Conservation (phyloP, 1,284 basidiomycete species). For the Cryptococcus sp. region DNA sequence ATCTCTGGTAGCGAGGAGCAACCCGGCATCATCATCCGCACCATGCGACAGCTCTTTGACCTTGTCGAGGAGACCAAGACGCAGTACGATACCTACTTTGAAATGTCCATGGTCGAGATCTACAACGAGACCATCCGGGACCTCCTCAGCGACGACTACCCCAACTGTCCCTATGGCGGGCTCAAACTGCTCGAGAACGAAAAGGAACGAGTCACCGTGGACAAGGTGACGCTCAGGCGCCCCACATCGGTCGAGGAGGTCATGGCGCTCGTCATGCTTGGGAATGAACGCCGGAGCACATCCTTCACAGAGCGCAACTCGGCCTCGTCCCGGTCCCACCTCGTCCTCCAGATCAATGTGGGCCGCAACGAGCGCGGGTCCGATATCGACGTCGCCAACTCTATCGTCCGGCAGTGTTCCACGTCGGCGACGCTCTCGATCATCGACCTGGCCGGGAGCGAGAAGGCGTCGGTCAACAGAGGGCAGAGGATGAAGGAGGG, state of each 20-base stretch:
- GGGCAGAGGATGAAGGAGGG: slow-evolving; percentile 97
- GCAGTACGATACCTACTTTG: slow-evolving; percentile 76
- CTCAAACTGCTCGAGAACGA: slow-evolving; percentile 89
- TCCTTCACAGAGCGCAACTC: slow-evolving; percentile 91
- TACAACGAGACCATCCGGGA: slow-evolving; percentile 99
- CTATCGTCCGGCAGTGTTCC: slow-evolving; percentile 53
- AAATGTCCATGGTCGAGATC: slow-evolving; percentile 92
- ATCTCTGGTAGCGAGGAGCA: slow-evolving; percentile 84
- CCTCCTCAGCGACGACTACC: slow-evolving; percentile 68
- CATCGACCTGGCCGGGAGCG: slow-evolving; percentile 93
- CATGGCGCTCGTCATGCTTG: slow-evolving; percentile 81
- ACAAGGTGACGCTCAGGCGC: slow-evolving; percentile 72
- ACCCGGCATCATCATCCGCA: slow-evolving; percentile 88
- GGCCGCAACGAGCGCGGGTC: slow-evolving; percentile 63
- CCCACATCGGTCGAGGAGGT: slow-evolving; percentile 84
- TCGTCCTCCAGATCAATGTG: slow-evolving; percentile 90
- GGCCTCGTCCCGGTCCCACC: slow-evolving; percentile 91
- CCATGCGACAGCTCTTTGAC: slow-evolving; percentile 94
- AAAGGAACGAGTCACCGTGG: slow-evolving; percentile 71
- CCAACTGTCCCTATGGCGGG: slow-evolving; percentile 66
- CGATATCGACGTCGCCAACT: slow-evolving; percentile 42
- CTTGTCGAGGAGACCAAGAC: slow-evolving; percentile 78
- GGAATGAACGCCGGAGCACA: slow-evolving; percentile 82
- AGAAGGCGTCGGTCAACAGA: slow-evolving; percentile 93
- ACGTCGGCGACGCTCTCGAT: slow-evolving; percentile 90